phyloP scores from a whole-genome alignment of 2,329 filamentous ascomycete species.

The Trichoderma lentiforme region DNA sequence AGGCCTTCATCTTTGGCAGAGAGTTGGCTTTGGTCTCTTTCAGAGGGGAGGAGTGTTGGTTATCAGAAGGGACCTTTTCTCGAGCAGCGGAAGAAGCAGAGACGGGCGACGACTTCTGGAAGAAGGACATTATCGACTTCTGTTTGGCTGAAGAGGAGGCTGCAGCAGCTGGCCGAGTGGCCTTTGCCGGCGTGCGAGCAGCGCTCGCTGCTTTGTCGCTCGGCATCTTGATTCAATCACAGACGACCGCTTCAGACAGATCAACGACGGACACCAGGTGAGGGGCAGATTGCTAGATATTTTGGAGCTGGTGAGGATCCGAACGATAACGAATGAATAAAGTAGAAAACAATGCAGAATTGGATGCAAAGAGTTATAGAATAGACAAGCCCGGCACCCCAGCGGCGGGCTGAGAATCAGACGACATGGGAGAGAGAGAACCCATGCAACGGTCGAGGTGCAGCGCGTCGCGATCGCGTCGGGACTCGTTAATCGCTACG shows the following conservation, averaged over 20 bases:
- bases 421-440: conserved; percentile 6
- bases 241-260: not conserved
- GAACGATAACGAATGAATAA: not conserved
- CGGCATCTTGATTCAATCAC: conserved; percentile 26
- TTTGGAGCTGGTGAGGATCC: not conserved
- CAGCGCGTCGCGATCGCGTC: conserved; percentile 21
- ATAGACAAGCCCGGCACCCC: not conserved
- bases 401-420: conserved; percentile 4
- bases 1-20: conserved; percentile 44
- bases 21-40: conserved; percentile 43
- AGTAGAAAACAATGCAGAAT: not conserved
- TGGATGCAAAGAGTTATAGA: not conserved
- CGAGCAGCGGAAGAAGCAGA: conserved; percentile 33
- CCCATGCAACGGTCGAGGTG: conserved; percentile 1
- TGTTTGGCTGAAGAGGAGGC: conserved; percentile 38
- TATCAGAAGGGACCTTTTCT: conserved; percentile 33
- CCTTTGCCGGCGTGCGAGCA: conserved; percentile 36
- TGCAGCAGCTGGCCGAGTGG: conserved; percentile 28
- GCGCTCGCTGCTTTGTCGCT: conserved; percentile 27
- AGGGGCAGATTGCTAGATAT: not conserved
- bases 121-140: conserved; percentile 44
- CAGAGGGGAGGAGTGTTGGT: conserved; percentile 34
- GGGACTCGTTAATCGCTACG: not conserved
- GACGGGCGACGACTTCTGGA: conserved; percentile 40
- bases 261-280: not conserved